phyloP scores from a whole-genome alignment of 352 stramenopile genomes.

The Globisporangium okanoganense region DNA sequence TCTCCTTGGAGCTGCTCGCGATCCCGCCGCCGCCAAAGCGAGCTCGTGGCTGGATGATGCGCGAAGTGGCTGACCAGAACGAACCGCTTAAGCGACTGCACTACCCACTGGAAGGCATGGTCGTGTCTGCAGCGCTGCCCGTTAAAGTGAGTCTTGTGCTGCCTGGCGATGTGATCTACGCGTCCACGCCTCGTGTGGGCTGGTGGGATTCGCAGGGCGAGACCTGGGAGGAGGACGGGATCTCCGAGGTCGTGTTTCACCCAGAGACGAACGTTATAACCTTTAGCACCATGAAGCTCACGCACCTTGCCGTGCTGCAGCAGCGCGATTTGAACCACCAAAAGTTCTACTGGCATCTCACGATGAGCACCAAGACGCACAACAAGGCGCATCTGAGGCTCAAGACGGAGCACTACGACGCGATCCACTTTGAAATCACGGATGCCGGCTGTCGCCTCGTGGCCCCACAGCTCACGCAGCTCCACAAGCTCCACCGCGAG shows the following conservation, averaged over 20 bases:
- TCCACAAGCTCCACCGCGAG: conserved; percentile 31
- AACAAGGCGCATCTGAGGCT: conserved; percentile 43
- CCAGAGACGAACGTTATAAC: conserved; percentile 54
- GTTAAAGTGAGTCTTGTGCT: conserved; percentile 61
- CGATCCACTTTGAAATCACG: conserved; percentile 68
- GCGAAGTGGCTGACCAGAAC: conserved; percentile 41
- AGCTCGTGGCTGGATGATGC: conserved; percentile 74
- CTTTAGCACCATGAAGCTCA: conserved; percentile 77
- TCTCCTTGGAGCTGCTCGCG: conserved; percentile 63
- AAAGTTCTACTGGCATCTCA: conserved; percentile 59
- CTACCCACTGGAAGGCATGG: conserved; percentile 74
- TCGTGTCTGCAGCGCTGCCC: conserved; percentile 56
- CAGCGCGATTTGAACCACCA: conserved; percentile 66
- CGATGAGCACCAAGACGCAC: conserved; percentile 42
- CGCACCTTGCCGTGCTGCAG: conserved; percentile 64
- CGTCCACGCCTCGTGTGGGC: conserved; percentile 40
- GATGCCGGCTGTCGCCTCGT: conserved; percentile 54
- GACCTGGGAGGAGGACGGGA: conserved; percentile 73
- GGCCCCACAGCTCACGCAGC: conserved; percentile 39
- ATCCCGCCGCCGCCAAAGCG: conserved; percentile 65
- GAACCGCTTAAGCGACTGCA: conserved; percentile 58
- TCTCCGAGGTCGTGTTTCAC: conserved; percentile 56
- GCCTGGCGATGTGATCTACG: conserved; percentile 50
- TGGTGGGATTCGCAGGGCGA: conserved; percentile 57
- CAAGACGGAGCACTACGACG: conserved; percentile 46